phyloP scores from a whole-genome alignment of 768 basidiomycete species.

The Gymnopilus junonius region DNA sequence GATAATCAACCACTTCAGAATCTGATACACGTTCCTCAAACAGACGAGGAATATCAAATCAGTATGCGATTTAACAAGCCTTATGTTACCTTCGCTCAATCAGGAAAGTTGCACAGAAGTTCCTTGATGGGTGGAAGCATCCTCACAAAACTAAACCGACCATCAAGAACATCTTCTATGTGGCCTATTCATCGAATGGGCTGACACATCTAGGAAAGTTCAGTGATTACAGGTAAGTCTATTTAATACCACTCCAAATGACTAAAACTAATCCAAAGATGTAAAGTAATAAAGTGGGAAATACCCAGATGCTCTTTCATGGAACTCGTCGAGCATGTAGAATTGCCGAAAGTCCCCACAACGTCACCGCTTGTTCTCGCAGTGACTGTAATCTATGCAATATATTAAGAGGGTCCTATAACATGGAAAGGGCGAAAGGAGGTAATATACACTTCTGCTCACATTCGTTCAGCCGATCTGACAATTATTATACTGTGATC shows the following conservation, averaged over 20 bases:
- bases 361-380: conserved; percentile 19
- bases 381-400: conserved; percentile 28
- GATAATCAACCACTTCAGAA: conserved; percentile 16
- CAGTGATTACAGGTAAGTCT: conserved; percentile 31
- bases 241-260: too few relatives aligned
- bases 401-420: conserved; percentile 32
- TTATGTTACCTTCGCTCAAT: background rate
- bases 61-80: conserved; percentile 11
- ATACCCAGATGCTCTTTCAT: conserved; percentile 33
- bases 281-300: conserved; percentile 32
- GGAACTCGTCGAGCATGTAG: conserved; percentile 30
- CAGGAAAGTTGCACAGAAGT: conserved; percentile 26
- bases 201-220: conserved; percentile 29
- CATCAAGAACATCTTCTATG: conserved; percentile 31
- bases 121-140: conserved; percentile 31
- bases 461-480: background rate
- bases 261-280: background rate
- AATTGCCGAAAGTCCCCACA: conserved; percentile 21
- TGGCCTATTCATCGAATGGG: conserved; percentile 27
- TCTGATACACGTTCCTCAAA: conserved; percentile 25
- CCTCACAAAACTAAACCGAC: conserved; percentile 23
- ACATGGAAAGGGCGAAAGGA: conserved; percentile 32
- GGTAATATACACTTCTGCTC: conserved; percentile 7
- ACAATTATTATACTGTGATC: background rate
- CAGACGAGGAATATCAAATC: conserved; percentile 24